These are phyloP conservation scores for Cylindrotheca closterium DNA, from an alignment of 108 stramenopile species.

Conservation along the genomic window DNA sequence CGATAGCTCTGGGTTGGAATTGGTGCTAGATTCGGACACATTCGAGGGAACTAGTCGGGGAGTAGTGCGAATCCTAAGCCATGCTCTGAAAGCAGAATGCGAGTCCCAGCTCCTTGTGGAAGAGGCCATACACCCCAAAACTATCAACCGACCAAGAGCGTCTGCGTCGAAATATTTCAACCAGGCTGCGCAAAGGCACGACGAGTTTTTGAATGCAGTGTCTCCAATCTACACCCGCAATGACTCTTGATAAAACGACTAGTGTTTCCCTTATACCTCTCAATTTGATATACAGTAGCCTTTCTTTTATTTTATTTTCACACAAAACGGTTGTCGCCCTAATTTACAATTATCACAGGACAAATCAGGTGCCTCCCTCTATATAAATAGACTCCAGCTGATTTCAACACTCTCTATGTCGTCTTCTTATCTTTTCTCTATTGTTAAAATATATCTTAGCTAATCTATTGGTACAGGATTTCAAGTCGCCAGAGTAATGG, in stretches of 20 bases:
- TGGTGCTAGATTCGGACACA: slow-evolving; percentile 63
- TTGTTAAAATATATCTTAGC: not conserved
- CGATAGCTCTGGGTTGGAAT: slow-evolving; percentile 53
- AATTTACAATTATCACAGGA: too few relatives aligned
- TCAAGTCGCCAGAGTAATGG: not conserved
- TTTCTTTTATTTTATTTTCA: too few relatives aligned
- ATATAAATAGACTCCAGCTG: too few relatives aligned
- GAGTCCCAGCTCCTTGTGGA: not conserved
- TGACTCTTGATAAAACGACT: too few relatives aligned
- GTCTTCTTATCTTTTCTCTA: not conserved
- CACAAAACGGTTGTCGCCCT: too few relatives aligned
- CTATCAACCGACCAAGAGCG: slow-evolving; percentile 2
- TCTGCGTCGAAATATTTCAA: slow-evolving; percentile 19
- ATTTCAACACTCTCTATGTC: too few relatives aligned
- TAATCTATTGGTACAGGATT: not conserved
- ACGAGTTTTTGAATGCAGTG: slow-evolving; percentile 30
- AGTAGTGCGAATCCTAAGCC: slow-evolving; percentile 56
- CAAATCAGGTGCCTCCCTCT: too few relatives aligned
- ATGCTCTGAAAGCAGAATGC: slow-evolving; percentile 1
- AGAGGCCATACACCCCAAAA: slow-evolving; percentile 6
- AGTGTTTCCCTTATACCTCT: too few relatives aligned
- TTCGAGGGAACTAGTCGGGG: slow-evolving; percentile 76
- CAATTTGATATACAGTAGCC: too few relatives aligned
- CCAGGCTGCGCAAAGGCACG: slow-evolving; percentile 19
- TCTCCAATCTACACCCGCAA: slow-evolving; percentile 9